Percentiles rank a stretch among this genome's conserved stretches.
These are phyloP conservation scores for Guadua angustifolia DNA, from an alignment of 176 grass and related monocot genomes.

Conservation along the genomic window DNA sequence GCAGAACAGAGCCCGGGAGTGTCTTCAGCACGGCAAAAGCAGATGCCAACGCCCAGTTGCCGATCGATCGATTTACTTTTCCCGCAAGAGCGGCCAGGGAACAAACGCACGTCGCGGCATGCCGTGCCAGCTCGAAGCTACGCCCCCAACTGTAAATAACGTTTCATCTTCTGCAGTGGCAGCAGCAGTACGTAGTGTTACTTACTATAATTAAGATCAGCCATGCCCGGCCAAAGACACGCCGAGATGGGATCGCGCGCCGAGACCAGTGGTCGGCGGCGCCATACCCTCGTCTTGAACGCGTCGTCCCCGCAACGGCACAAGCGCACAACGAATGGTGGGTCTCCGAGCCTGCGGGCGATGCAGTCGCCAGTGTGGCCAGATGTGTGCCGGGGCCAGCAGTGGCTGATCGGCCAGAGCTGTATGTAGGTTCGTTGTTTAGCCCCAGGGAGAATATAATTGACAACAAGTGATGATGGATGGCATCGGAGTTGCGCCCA, in stretches of 20 bases:
- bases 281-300: constrained; percentile 36
- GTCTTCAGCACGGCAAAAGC: neutral
- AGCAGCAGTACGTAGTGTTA: constrained; percentile 1
- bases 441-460: constrained; percentile 13
- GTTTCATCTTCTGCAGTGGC: neutral
- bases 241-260: constrained; percentile 53
- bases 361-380: neutral
- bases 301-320: constrained; percentile 44
- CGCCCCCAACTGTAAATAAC: constrained; percentile 34
- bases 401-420: neutral
- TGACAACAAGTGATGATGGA: constrained; percentile 26
- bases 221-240: constrained; percentile 42
- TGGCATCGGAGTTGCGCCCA: neutral
- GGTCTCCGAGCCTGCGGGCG: constrained; percentile 6
- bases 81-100: neutral
- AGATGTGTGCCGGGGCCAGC: neutral
- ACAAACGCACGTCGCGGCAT: constrained; percentile 46
- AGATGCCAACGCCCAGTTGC: constrained; percentile 22
- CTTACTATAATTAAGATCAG: constrained; percentile 6
- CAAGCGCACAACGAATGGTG: constrained; percentile 26
- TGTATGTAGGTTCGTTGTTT: constrained; percentile 29
- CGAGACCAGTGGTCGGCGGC: constrained; percentile 44
- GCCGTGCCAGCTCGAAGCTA: neutral
- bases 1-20: neutral
- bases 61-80: neutral